Evolutionary conservation across 2,329 filamentous ascomycete species (phyloP).

Genomic region (Hymenoscyphus repandus): DNA sequence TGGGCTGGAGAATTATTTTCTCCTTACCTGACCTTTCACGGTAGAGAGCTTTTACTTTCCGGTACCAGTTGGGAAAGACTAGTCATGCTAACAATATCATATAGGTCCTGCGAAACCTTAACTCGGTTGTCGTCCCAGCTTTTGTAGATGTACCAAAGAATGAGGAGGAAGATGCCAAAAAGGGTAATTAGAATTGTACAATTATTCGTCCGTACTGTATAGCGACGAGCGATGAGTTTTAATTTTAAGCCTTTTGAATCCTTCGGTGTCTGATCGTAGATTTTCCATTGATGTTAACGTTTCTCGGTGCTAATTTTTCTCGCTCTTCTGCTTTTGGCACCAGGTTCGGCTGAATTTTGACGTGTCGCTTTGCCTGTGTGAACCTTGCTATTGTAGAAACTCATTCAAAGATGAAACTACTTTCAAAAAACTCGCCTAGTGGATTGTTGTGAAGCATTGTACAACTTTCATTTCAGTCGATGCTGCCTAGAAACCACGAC

Average conservation of each 20-base stretch:
- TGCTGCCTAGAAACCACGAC: too few relatives aligned
- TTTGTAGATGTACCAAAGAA: constrained; percentile 48
- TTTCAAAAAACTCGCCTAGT: too few relatives aligned
- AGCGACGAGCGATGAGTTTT: background rate
- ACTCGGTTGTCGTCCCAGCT: constrained; percentile 45
- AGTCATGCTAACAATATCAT: background rate
- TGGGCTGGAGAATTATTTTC: constrained; percentile 26
- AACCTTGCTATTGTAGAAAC: too few relatives aligned
- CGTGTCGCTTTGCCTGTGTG: too few relatives aligned
- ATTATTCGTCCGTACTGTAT: background rate
- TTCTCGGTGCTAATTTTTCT: too few relatives aligned
- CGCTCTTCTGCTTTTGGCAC: too few relatives aligned
- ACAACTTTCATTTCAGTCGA: too few relatives aligned
- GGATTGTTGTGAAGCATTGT: too few relatives aligned
- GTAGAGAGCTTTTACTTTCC: background rate
- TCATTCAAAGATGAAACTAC: too few relatives aligned
- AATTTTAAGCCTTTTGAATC: background rate
- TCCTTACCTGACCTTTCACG: background rate
- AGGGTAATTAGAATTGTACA: constrained; percentile 35
- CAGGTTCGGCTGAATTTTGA: too few relatives aligned
- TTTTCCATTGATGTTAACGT: too few relatives aligned
- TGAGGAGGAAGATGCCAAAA: constrained; percentile 45
- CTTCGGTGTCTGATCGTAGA: background rate
- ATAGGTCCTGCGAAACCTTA: constrained; percentile 47
- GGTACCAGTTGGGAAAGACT: too few relatives aligned